Evolutionary conservation across 2,329 filamentous ascomycete species (phyloP).

Genomic region (Fusarium irregulare): DNA sequence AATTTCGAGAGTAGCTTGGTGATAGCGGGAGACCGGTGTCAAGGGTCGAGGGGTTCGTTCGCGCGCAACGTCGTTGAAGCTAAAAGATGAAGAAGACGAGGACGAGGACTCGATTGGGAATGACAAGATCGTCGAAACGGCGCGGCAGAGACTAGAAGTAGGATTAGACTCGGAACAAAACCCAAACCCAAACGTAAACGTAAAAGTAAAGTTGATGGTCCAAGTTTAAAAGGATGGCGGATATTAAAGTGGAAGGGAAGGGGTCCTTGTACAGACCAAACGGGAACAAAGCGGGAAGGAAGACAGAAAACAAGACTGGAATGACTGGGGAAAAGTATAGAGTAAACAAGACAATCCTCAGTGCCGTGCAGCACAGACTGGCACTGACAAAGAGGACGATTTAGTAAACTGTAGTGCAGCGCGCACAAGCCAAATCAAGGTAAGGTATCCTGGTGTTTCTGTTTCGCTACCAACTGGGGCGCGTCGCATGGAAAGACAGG

Average conservation of each 20-base stretch:
- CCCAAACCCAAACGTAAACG: background rate
- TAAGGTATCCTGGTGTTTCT: slow-evolving; percentile 46
- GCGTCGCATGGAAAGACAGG: slow-evolving; percentile 38
- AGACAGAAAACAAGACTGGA: slow-evolving; percentile 11
- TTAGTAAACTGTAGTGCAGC: slow-evolving; percentile 25
- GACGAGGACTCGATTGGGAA: slow-evolving; percentile 9
- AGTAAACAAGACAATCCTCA: background rate
- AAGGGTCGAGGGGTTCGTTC: slow-evolving; percentile 33
- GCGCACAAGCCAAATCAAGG: slow-evolving; percentile 32
- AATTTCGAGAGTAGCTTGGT: slow-evolving; percentile 38
- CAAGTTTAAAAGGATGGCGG: slow-evolving; percentile 20
- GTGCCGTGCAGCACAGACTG: slow-evolving; percentile 40
- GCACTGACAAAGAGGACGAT: slow-evolving; percentile 27
- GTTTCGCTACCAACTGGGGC: slow-evolving; percentile 41
- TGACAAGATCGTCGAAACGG: slow-evolving; percentile 14
- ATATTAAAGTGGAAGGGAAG: slow-evolving; percentile 16
- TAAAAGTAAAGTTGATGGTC: background rate
- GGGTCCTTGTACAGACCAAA: slow-evolving; percentile 20
- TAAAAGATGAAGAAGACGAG: slow-evolving; percentile 5
- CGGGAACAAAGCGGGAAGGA: slow-evolving; percentile 36
- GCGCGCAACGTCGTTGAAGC: slow-evolving; percentile 19
- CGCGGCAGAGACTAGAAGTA: slow-evolving; percentile 31
- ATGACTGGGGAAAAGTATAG: slow-evolving; percentile 14
- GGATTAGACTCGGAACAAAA: slow-evolving; percentile 20
- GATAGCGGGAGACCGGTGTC: slow-evolving; percentile 42